phyloP scores from a whole-genome alignment of 371 early-diverging fungal species.

The Coemansia sp. region DNA sequence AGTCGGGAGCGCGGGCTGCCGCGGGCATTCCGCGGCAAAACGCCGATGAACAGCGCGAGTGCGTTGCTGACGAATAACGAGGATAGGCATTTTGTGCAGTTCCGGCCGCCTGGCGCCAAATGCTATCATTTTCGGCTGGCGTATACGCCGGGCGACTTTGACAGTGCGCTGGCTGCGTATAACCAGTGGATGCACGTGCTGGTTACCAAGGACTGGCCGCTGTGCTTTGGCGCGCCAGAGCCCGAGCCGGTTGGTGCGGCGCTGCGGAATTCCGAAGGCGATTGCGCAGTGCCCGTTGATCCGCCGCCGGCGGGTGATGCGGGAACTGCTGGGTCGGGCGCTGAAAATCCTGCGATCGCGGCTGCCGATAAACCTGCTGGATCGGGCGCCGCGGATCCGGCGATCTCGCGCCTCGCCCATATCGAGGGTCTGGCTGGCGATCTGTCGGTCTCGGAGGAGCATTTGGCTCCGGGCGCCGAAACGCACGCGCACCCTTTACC shows the following conservation, averaged over 20 bases:
- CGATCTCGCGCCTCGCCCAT: no score
- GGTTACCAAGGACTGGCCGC: conserved; percentile 72
- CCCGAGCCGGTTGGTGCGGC: not conserved
- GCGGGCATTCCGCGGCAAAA: conserved; percentile 80
- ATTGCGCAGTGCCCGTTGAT: no score
- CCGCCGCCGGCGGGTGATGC: no score
- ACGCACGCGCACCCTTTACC: no score
- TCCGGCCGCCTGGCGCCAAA: conserved; percentile 66
- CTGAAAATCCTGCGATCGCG: not conserved
- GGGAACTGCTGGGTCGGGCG: no score
- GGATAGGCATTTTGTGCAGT: conserved; percentile 74
- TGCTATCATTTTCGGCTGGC: conserved; percentile 73
- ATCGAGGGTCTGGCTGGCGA: no score
- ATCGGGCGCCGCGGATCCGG: no score
- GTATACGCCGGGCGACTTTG: conserved; percentile 73
- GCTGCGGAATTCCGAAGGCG: not conserved
- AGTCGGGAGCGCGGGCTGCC: conserved; percentile 71
- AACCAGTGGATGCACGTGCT: conserved; percentile 70
- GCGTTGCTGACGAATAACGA: conserved; percentile 77
- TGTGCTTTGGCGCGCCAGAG: conserved; percentile 62
- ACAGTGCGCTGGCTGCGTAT: conserved; percentile 70
- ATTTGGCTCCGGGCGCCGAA: no score
- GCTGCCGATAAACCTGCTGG: no score
- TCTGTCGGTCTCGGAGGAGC: no score
- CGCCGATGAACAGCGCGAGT: conserved; percentile 81